A percentile compares a stretch with the other conserved stretches of the same genome.
Conservation (phyloP, 2,329 filamentous ascomycete species). For the Penicillium vulpinum region DNA sequence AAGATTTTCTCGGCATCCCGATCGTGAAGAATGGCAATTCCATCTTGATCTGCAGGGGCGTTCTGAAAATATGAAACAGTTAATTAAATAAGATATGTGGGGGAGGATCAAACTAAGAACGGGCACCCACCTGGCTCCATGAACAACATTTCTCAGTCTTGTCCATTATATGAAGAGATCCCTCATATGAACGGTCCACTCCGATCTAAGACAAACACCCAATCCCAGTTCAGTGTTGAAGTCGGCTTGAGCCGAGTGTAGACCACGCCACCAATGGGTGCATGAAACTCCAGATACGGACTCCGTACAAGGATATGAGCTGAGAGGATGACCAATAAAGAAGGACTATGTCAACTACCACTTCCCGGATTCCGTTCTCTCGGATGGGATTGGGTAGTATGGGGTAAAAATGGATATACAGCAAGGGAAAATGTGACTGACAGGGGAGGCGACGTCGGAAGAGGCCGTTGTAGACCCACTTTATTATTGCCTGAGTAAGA, state of each 20-base stretch:
- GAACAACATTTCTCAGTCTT: slow-evolving; percentile 9
- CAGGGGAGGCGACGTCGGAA: background rate
- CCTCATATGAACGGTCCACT: slow-evolving; percentile 1
- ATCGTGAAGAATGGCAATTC: slow-evolving; percentile 31
- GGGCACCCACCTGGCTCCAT: slow-evolving; percentile 11
- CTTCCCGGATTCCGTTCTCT: background rate
- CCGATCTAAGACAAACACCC: background rate
- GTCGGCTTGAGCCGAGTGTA: slow-evolving; percentile 5
- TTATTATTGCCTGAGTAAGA: slow-evolving; percentile 11
- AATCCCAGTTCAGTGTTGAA: background rate
- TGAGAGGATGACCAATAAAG: background rate
- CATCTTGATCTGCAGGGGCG: slow-evolving; percentile 12
- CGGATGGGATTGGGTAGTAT: background rate
- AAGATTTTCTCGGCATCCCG: slow-evolving; percentile 34
- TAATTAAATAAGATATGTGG: slow-evolving; percentile 3
- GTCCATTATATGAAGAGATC: too few species aligned
- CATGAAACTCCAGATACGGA: background rate
- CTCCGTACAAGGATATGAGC: background rate
- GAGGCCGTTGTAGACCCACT: slow-evolving; percentile 10
- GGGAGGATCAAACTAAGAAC: background rate
- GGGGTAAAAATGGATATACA: background rate
- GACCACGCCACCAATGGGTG: background rate
- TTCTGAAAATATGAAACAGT: slow-evolving; percentile 5
- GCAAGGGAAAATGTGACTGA: background rate
- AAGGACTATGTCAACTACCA: background rate